Conservation (phyloP, 2,329 filamentous ascomycete genomes). For the Pseudocercospora fuligena region DNA sequence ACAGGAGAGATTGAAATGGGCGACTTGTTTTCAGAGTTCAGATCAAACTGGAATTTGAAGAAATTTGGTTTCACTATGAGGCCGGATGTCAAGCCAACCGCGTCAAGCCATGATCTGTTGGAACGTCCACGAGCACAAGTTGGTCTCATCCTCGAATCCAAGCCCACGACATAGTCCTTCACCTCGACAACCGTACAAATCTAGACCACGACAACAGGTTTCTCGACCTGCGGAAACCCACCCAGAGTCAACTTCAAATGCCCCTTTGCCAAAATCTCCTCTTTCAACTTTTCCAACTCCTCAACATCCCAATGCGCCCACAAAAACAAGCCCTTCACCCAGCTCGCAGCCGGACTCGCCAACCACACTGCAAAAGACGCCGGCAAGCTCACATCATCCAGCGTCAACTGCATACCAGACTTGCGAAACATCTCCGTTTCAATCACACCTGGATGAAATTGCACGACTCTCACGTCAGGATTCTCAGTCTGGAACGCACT, state of each 20-base stretch:
- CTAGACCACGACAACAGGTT: neutral
- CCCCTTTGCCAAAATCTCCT: neutral
- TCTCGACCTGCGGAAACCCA: neutral
- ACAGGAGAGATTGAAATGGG: no score
- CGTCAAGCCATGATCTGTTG: no score
- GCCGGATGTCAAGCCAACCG: no score
- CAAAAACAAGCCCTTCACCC: constrained; percentile 11
- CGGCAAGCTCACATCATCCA: constrained; percentile 24
- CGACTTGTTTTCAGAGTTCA: no score
- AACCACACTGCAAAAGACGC: constrained; percentile 24
- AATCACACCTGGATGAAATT: constrained; percentile 50
- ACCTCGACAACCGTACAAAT: no score
- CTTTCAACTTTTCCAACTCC: constrained; percentile 17
- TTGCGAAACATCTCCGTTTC: constrained; percentile 44
- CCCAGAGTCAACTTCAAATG: neutral
- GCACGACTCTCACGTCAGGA: constrained; percentile 44
- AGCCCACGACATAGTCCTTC: no score
- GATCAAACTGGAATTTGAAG: no score
- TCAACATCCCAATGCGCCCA: constrained; percentile 26
- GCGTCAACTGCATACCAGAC: constrained; percentile 9
- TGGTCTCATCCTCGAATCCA: no score
- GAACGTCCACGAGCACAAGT: no score
- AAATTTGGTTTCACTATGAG: no score
- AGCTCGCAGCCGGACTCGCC: constrained; percentile 13
- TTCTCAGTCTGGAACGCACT: constrained; percentile 45